A percentile compares a stretch with the other conserved stretches of the same genome.
Evolutionary conservation across 2,329 filamentous ascomycete species (phyloP).

Genomic region (Colletotrichum sp.): DNA sequence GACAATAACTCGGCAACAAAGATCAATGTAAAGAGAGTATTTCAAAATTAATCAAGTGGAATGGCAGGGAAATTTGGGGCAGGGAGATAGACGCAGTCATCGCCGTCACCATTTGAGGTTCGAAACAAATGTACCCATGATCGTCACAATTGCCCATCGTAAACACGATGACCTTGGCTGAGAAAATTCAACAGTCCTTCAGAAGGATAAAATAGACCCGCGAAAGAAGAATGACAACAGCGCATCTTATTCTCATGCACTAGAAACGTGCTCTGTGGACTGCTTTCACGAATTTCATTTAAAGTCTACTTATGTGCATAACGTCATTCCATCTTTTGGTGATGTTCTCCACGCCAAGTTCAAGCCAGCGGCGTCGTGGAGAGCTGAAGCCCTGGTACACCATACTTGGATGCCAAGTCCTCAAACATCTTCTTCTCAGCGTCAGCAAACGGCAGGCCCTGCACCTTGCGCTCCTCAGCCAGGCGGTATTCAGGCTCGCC

Average conservation of each 20-base stretch:
- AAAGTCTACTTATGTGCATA: background rate
- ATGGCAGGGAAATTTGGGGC: background rate
- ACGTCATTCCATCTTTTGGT: background rate
- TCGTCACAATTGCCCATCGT: background rate
- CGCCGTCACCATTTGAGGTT: background rate
- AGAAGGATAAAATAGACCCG: background rate
- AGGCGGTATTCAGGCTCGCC: slow-evolving; percentile 63
- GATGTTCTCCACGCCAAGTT: accelerated
- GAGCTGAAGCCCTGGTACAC: background rate
- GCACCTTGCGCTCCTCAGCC: background rate
- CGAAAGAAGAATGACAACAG: background rate
- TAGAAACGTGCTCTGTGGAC: background rate
- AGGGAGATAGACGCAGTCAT: background rate
- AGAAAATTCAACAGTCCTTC: background rate
- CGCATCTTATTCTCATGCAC: background rate
- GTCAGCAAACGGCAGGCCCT: background rate
- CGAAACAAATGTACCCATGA: accelerated
- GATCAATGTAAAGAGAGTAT: background rate
- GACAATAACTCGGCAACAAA: background rate
- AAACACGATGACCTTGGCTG: background rate
- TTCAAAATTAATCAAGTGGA: background rate
- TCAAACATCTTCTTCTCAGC: background rate
- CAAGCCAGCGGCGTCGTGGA: background rate
- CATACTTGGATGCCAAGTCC: background rate
- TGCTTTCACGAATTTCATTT: background rate